phyloP scores from a whole-genome alignment of 1,284 basidiomycete genomes.

The Austropuccinia psidii region DNA sequence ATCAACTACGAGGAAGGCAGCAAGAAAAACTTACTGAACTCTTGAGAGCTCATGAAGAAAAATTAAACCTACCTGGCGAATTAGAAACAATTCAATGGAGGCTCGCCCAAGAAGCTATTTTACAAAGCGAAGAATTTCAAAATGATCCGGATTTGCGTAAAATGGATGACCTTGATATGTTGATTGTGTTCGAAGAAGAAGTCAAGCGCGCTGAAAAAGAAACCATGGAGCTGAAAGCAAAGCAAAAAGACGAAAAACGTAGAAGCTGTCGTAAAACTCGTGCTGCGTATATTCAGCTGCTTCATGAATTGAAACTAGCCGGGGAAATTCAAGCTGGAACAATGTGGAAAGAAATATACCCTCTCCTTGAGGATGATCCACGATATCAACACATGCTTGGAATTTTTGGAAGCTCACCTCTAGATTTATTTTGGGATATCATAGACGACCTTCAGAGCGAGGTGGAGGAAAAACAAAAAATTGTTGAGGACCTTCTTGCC shows the following conservation, averaged over 20 bases:
- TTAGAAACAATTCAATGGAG: conserved; percentile 68
- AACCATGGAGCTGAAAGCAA: conserved; percentile 71
- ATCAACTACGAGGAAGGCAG: conserved; percentile 35
- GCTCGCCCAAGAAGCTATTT: conserved; percentile 64
- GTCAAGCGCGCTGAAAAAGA: conserved; percentile 76
- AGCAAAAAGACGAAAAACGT: conserved; percentile 69
- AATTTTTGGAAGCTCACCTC: conserved; percentile 80
- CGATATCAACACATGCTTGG: conserved; percentile 81
- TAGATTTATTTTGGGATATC: conserved; percentile 92
- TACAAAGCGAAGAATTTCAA: conserved; percentile 68
- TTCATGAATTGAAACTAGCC: conserved; percentile 60
- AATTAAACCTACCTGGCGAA: conserved; percentile 28
- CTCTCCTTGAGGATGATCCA: conserved; percentile 63
- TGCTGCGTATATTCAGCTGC: conserved; percentile 71
- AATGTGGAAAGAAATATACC: conserved; percentile 85
- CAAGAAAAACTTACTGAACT: conserved; percentile 31
- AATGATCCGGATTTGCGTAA: conserved; percentile 64
- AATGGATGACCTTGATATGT: conserved; percentile 77
- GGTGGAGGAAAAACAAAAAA: conserved; percentile 65
- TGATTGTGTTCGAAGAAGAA: conserved; percentile 85
- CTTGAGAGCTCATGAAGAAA: conserved; percentile 32
- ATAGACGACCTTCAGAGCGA: conserved; percentile 79
- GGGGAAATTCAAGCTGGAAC: conserved; percentile 69
- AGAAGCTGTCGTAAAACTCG: conserved; percentile 74
- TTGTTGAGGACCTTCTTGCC: conserved; percentile 59